Evolutionary conservation across 1,284 basidiomycete species (phyloP), one percentile per base, ranked within the genome.

Genomic region (Testicularia cyperi): DNA sequence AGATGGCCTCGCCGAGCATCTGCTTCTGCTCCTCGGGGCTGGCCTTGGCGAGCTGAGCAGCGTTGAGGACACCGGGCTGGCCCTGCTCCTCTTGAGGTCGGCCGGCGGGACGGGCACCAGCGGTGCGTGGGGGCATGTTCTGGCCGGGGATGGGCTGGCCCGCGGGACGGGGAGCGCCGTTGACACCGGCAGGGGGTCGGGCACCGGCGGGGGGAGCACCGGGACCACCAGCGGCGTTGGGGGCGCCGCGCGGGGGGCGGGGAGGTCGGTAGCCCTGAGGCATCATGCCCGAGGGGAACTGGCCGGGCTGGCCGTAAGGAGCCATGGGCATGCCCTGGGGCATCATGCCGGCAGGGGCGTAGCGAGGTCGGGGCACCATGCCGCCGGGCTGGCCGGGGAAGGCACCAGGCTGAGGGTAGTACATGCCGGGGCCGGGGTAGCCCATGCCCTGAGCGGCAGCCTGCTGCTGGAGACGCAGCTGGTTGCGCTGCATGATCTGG

Each of bases 401-500:
- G 26, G 68, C 70, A 32, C 56, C 63, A 28, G 68, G 68, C 54
- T 68, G 68, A n/a, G 73, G 72, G 64, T 73, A 76, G 69, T 73
- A 76, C 70, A 76, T 71, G 43, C 62, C 63, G 7, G 74, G 74
- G 29, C 68, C 70, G 20, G 72, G 69, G 68, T 73, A 76, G 58
- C 72, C 72, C 44, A 68, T 64, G 28, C 58, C 55, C 55, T 71
- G 68, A 36, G 71, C 73, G 34, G 71, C 71, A 27, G 72, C 68
- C 65, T 75, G 72, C 70, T 76, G 74, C 62, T 76, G 74, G 37
- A 76, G 47, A 32, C 74, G 72, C 25, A 76, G 63, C 65, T 76
- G 74, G 72, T 76, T 76, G 55, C 72, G 72, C 70, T 76, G 74
- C 72, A 76, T 74, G 61, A 76, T 70, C 61, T 98, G 95, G 73